These are phyloP conservation scores for Endocalyx cinctus DNA, from an alignment of 2,329 filamentous ascomycete species.

Conservation along the genomic window DNA sequence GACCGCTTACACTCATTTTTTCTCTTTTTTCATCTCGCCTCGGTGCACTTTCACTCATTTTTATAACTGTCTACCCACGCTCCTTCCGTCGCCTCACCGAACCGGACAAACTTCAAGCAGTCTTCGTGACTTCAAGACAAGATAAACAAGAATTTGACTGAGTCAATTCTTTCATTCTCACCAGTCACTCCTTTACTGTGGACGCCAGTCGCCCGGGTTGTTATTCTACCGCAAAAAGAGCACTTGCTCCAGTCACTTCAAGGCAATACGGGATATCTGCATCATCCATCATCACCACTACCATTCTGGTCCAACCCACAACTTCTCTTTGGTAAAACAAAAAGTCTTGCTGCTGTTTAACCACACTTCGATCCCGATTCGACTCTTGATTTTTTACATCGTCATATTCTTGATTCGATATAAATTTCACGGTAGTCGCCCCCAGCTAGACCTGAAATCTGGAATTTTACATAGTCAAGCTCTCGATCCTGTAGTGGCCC, in stretches of 20 bases:
- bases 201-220: conserved; percentile 25
- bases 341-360: conserved; percentile 17
- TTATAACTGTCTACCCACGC: conserved; percentile 15
- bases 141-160: too few species aligned
- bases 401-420: too few species aligned
- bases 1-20: conserved; percentile 23
- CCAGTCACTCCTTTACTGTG: conserved; percentile 17
- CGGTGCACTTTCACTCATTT: conserved; percentile 26
- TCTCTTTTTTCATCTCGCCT: conserved; percentile 13
- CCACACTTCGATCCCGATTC: conserved; percentile 14
- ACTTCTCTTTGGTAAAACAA: conserved; percentile 13
- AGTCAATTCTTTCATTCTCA: conserved; percentile 19
- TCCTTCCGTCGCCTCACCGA: too few species aligned
- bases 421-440: too few species aligned
- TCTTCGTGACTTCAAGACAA: too few species aligned
- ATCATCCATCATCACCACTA: conserved; percentile 7
- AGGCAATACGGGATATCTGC: too few species aligned
- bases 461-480: too few species aligned
- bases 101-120: too few species aligned
- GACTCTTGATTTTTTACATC: conserved; percentile 4
- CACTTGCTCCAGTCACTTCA: conserved; percentile 21
- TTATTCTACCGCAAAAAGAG: conserved; percentile 7
- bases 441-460: too few species aligned
- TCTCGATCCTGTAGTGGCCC: too few species aligned
- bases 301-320: conserved; percentile 13